Percentiles rank a stretch among this genome's conserved stretches.
Evolutionary conservation across 306 rosid species (phyloP).

Genomic region (Dryas alaskensis): DNA sequence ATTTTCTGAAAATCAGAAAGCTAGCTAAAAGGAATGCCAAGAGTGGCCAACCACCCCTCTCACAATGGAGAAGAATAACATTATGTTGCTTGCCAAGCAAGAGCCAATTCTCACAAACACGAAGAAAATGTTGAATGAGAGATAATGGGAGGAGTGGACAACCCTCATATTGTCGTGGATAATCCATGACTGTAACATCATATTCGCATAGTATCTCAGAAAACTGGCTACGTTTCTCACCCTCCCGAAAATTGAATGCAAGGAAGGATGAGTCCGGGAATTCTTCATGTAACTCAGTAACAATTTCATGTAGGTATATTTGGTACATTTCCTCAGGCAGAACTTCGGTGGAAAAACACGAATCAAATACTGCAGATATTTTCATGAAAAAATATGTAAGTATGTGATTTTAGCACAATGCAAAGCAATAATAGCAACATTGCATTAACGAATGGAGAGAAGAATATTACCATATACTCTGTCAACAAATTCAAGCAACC

Average conservation of each 20-base stretch:
- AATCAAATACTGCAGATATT: constrained; percentile 78
- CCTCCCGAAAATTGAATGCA: constrained; percentile 92
- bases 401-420: neutral
- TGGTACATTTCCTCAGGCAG: constrained; percentile 84
- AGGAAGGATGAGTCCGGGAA: constrained; percentile 89
- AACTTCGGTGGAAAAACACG: constrained; percentile 91
- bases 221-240: constrained; percentile 71
- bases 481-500: constrained; percentile 83
- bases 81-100: constrained; percentile 58
- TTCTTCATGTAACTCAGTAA: constrained; percentile 80
- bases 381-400: neutral
- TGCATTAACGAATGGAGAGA: constrained; percentile 6
- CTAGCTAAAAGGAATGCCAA: constrained; percentile 77
- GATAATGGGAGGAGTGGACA: constrained; percentile 83
- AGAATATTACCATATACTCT: constrained; percentile 69
- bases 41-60: constrained; percentile 98
- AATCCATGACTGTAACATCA: constrained; percentile 87
- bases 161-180: constrained; percentile 94
- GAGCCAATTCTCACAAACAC: constrained; percentile 87
- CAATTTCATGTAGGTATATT: constrained; percentile 70
- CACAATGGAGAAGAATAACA: constrained; percentile 81
- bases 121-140: constrained; percentile 84
- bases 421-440: constrained; percentile 3
- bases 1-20: constrained; percentile 60
- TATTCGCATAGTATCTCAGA: constrained; percentile 60